Percentiles rank a stretch among this genome's conserved stretches.
Conservation (phyloP, 306 rosid species). For the Glycine tomentella region DNA sequence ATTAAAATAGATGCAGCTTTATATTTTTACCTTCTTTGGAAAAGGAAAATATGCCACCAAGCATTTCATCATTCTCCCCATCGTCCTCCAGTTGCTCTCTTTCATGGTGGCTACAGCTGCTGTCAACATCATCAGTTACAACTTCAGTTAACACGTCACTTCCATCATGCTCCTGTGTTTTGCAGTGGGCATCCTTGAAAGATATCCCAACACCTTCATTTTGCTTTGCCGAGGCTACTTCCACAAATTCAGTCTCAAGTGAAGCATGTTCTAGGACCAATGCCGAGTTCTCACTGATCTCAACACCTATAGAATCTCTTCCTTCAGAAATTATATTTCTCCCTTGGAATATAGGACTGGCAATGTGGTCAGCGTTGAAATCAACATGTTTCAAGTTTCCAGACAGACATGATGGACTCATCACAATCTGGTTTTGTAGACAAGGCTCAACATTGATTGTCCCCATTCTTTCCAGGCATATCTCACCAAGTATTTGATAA, state of each 20-base stretch:
- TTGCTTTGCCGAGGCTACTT: constrained; percentile 50
- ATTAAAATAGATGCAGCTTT: too few species aligned
- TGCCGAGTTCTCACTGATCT: constrained; percentile 41
- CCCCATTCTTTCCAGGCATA: constrained; percentile 63
- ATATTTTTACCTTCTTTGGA: constrained; percentile 77
- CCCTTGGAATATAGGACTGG: constrained; percentile 45
- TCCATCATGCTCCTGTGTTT: constrained; percentile 49
- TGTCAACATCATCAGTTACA: constrained; percentile 65
- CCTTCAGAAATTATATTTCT: constrained; percentile 34
- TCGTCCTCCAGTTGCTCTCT: constrained; percentile 55
- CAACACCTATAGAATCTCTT: constrained; percentile 44
- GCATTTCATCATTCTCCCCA: constrained; percentile 62
- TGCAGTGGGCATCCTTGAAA: constrained; percentile 61
- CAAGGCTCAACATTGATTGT: constrained; percentile 40
- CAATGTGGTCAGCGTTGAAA: constrained; percentile 44
- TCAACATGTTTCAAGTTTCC: constrained; percentile 49
- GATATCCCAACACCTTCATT: constrained; percentile 48
- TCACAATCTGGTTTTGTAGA: constrained; percentile 45
- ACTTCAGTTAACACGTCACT: constrained; percentile 57
- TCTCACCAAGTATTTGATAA: constrained; percentile 59
- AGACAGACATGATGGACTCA: constrained; percentile 47
- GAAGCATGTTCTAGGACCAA: constrained; percentile 46
- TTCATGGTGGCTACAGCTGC: constrained; percentile 56
- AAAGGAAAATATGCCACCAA: constrained; percentile 71
- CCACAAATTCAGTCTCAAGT: constrained; percentile 33